Evolutionary conservation across 805 yeast species (phyloP).

Genomic region (Suhomyces tanzawaensis): DNA sequence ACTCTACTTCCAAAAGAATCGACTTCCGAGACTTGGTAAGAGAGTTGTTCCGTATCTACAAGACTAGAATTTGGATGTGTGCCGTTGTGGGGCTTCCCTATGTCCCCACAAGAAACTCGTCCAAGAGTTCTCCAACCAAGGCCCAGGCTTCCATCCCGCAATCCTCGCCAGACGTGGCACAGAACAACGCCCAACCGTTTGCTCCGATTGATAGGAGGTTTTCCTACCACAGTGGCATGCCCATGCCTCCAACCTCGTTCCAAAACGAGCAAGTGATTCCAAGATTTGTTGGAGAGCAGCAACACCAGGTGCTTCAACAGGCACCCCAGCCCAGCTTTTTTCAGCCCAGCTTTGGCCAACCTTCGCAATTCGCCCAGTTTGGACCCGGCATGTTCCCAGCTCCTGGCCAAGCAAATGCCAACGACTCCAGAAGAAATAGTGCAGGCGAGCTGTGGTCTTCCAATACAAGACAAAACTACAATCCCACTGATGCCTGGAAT

Average conservation of each 20-base stretch:
- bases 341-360: neutral
- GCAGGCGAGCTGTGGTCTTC: conserved; percentile 1
- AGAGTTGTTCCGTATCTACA: conserved; percentile 71
- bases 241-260: neutral
- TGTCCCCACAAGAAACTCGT: conserved; percentile 6
- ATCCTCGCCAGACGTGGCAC: neutral
- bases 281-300: neutral
- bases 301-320: neutral
- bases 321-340: neutral
- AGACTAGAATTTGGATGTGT: conserved; percentile 81
- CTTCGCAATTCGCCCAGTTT: too few species aligned
- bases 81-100: conserved; percentile 53
- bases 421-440: conserved; percentile 4
- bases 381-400: neutral
- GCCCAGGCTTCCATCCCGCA: neutral
- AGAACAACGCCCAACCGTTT: neutral
- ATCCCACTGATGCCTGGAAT: neutral
- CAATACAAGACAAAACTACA: neutral
- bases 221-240: conserved; percentile 1
- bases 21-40: conserved; percentile 73
- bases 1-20: conserved; percentile 52
- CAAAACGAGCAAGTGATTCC: neutral
- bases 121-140: neutral
- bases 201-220: neutral
- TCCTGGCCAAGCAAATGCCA: neutral